Conservation (phyloP, 768 basidiomycete genomes). For the Agaricus blazei region DNA sequence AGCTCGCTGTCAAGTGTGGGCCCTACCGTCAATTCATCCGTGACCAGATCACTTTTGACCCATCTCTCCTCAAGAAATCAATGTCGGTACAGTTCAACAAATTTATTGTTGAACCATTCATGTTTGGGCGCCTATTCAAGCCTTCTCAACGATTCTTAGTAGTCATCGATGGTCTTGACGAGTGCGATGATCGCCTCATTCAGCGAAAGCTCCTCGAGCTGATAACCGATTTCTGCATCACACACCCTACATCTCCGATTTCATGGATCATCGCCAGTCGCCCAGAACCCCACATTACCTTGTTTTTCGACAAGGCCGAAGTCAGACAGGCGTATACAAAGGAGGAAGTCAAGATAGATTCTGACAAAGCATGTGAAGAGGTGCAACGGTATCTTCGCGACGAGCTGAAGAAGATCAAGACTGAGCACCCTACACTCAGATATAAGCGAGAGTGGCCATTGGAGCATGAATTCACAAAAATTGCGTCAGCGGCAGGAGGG, state of each 20-base stretch:
- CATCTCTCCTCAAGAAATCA: background rate
- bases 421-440: background rate
- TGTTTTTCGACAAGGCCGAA: conserved; percentile 1
- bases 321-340: background rate
- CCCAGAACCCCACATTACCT: conserved; percentile 19
- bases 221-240: background rate
- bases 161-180: background rate
- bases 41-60: background rate
- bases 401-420: conserved; percentile 11
- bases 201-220: conserved; percentile 11
- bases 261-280: conserved; percentile 21
- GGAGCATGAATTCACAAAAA: background rate
- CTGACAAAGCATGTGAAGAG: conserved; percentile 13
- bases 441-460: conserved; percentile 14
- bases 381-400: conserved; percentile 4
- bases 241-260: conserved; percentile 10
- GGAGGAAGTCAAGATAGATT: conserved; percentile 3
- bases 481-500: conserved; percentile 18
- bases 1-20: background rate
- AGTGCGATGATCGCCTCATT: background rate
- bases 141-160: background rate
- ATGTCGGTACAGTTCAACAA: conserved; percentile 11
- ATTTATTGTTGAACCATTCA: background rate
- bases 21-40: background rate
- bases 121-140: background rate